Evolutionary conservation across 805 yeast genomes (phyloP).

Genomic region (Torulaspora quercuum): DNA sequence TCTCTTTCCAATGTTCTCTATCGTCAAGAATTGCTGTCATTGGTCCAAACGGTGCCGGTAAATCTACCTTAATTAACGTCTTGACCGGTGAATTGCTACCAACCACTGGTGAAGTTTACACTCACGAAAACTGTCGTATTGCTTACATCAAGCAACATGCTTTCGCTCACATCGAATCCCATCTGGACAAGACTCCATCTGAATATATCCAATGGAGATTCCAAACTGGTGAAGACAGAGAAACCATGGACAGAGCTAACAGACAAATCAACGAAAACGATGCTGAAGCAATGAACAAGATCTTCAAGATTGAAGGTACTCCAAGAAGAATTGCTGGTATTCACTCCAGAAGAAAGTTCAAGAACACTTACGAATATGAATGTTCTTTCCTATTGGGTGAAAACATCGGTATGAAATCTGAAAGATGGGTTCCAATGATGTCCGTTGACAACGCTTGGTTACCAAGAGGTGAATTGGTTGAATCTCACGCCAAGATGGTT

Average conservation of each 20-base stretch:
- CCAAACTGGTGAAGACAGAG: constrained; percentile 99
- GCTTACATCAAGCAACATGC: constrained; percentile 99
- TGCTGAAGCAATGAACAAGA: constrained; percentile 98
- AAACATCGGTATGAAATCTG: constrained; percentile 97
- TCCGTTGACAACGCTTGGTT: constrained; percentile 99
- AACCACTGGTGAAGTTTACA: constrained; percentile 97
- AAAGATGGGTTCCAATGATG: constrained; percentile 99
- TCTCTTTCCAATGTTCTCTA: constrained; percentile 97
- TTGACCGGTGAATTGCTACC: constrained; percentile 99
- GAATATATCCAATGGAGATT: constrained; percentile 99
- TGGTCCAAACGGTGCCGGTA: constrained; percentile 99
- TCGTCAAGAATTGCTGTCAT: constrained; percentile 99
- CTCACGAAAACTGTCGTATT: constrained; percentile 99
- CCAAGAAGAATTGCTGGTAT: constrained; percentile 96
- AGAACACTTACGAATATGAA: constrained; percentile 99
- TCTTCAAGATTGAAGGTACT: constrained; percentile 98
- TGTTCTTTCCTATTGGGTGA: constrained; percentile 97
- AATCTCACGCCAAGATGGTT: constrained; percentile 98
- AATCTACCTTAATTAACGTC: constrained; percentile 96
- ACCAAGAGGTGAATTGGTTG: constrained; percentile 97
- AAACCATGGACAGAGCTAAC: constrained; percentile 99
- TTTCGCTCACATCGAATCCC: constrained; percentile 98
- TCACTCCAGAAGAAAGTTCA: constrained; percentile 98
- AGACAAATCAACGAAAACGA: constrained; percentile 96
- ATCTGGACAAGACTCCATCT: constrained; percentile 98